These are phyloP conservation scores for Blastocystis sp. DNA, from an alignment of 352 stramenopile species.

Conservation along the genomic window DNA sequence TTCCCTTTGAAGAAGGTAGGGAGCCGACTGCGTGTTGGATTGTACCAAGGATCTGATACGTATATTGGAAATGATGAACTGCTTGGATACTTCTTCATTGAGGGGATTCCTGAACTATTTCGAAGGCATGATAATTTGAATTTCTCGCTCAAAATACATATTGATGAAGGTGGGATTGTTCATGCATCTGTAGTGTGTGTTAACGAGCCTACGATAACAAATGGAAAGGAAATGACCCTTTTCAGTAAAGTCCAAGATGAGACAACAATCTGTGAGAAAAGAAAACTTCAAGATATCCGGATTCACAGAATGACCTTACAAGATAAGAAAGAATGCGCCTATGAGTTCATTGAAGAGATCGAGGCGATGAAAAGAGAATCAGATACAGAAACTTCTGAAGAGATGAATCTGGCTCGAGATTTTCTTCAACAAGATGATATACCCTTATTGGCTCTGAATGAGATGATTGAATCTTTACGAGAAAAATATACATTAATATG, in stretches of 20 bases:
- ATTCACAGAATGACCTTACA: neutral
- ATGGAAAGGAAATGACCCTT: neutral
- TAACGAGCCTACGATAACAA: neutral
- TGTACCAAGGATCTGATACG: neutral
- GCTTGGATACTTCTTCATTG: neutral
- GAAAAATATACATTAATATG: neutral
- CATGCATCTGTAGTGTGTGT: neutral
- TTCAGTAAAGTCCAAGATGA: neutral
- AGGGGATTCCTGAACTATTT: neutral
- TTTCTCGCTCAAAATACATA: neutral
- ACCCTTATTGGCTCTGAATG: neutral
- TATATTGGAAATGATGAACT: neutral
- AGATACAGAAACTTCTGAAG: neutral
- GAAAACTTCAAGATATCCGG: neutral
- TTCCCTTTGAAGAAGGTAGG: neutral
- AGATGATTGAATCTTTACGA: neutral
- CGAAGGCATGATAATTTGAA: neutral
- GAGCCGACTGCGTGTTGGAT: neutral
- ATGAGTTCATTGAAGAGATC: neutral
- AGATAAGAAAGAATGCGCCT: neutral
- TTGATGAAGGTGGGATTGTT: neutral
- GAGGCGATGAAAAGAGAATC: neutral
- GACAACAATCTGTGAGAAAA: neutral
- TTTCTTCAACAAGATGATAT: neutral
- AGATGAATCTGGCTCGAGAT: neutral